Evolutionary conservation across 257 asterid species (phyloP).

Genomic region (Solanum piurae): DNA sequence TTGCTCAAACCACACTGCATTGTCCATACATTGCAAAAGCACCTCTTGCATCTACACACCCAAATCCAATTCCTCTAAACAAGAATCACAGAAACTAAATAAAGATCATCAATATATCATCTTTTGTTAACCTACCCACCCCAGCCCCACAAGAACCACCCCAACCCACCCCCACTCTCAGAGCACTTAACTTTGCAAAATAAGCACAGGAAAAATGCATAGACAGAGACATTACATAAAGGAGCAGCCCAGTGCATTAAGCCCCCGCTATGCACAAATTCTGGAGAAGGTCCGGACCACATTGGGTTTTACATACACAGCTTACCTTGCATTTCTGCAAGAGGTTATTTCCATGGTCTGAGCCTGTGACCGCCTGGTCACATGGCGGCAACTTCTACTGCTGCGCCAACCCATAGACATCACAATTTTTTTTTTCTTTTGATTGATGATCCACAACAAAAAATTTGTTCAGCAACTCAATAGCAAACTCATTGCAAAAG

Average conservation of each 20-base stretch:
- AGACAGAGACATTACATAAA: background rate
- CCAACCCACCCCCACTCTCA: background rate
- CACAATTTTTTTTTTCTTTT: background rate
- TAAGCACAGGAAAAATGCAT: background rate
- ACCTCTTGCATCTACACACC: conserved; percentile 73
- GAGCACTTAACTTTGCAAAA: background rate
- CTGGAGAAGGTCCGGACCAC: background rate
- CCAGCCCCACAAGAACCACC: background rate
- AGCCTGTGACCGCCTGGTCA: background rate
- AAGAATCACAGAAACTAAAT: conserved; percentile 34
- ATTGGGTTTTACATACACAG: background rate
- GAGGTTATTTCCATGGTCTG: background rate
- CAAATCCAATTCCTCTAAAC: conserved; percentile 50
- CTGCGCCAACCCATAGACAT: background rate
- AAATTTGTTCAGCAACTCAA: background rate
- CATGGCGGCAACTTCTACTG: background rate
- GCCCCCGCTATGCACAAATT: background rate
- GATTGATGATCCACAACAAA: background rate
- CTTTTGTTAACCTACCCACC: background rate
- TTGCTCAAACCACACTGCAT: conserved; percentile 59
- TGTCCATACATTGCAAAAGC: conserved; percentile 59
- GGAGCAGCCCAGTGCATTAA: background rate
- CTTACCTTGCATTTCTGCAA: background rate
- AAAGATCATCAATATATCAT: conserved; percentile 8
- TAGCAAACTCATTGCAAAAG: background rate